Percentiles rank a stretch among this genome's conserved stretches.
These are phyloP conservation scores for Graphiopsis chlorocephala DNA, from an alignment of 2,329 filamentous ascomycete species.

Conservation along the genomic window DNA sequence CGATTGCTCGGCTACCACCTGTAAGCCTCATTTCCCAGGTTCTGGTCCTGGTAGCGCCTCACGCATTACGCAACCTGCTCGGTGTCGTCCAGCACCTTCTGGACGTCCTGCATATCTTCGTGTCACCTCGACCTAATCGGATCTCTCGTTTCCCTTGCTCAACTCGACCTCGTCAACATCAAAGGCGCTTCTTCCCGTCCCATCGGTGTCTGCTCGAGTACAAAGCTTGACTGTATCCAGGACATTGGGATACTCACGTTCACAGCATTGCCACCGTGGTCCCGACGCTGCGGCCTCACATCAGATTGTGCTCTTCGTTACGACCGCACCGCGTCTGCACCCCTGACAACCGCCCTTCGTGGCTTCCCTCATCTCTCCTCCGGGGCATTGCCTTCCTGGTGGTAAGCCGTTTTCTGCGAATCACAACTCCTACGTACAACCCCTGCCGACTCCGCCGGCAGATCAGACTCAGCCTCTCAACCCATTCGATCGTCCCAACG, in stretches of 20 bases:
- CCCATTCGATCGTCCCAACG: slow-evolving; percentile 39
- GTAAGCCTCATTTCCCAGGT: slow-evolving; percentile 41
- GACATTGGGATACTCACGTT: slow-evolving; percentile 26
- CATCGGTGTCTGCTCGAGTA: slow-evolving; percentile 35
- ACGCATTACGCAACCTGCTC: slow-evolving; percentile 34
- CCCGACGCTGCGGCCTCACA: slow-evolving; percentile 13
- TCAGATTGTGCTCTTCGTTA: slow-evolving; percentile 13
- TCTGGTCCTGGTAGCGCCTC: slow-evolving; percentile 35
- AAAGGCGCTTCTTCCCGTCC: slow-evolving; percentile 25
- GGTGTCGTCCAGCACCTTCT: slow-evolving; percentile 44
- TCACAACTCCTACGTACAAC: slow-evolving; percentile 24
- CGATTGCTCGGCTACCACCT: slow-evolving; percentile 27
- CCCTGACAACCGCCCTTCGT: slow-evolving; percentile 29
- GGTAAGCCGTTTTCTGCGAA: slow-evolving; percentile 26
- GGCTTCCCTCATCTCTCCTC: slow-evolving; percentile 32
- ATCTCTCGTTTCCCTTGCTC: slow-evolving; percentile 20
- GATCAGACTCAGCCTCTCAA: slow-evolving; percentile 30
- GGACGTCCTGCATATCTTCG: slow-evolving; percentile 44
- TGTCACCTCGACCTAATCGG: slow-evolving; percentile 37
- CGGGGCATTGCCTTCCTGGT: slow-evolving; percentile 29
- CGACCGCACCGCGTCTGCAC: slow-evolving; percentile 15
- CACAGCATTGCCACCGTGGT: slow-evolving; percentile 28
- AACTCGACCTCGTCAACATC: slow-evolving; percentile 25
- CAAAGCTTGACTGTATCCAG: slow-evolving; percentile 35
- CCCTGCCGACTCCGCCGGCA: slow-evolving; percentile 32